Percentiles rank a stretch among this genome's conserved stretches.
Evolutionary conservation across 2,329 filamentous ascomycete species (phyloP).

Genomic region (Cadophora luteo-olivacea): DNA sequence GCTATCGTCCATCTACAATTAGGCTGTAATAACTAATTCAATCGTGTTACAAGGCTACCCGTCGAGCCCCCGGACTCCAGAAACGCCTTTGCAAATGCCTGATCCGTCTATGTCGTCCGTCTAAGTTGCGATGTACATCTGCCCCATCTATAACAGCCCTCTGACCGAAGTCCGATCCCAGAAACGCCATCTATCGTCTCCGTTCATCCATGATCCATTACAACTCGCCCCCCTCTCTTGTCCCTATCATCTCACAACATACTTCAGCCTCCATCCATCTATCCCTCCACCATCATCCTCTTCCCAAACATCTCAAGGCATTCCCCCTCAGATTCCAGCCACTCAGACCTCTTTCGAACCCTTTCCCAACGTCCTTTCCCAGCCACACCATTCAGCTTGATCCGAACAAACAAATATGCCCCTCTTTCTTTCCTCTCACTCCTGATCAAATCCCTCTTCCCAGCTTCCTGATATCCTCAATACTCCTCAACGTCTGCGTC

Average conservation of each 20-base stretch:
- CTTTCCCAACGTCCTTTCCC: no score
- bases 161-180: background rate
- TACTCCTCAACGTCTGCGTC: conserved; percentile 11
- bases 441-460: background rate
- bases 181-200: background rate
- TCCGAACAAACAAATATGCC: no score
- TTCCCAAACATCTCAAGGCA: no score
- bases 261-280: background rate
- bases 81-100: background rate
- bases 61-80: background rate
- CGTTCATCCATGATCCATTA: background rate
- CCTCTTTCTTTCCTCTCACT: no score
- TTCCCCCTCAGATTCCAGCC: no score
- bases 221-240: no score
- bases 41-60: no score
- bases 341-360: no score
- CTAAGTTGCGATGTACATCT: background rate
- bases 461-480: background rate
- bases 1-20: background rate
- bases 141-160: background rate
- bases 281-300: no score
- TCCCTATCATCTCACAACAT: background rate
- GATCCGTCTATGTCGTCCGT: background rate
- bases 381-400: no score
- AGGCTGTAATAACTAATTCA: no score